These are phyloP conservation scores for Cystobasidium tubakii DNA, from an alignment of 768 basidiomycete genomes.

Conservation along the genomic window DNA sequence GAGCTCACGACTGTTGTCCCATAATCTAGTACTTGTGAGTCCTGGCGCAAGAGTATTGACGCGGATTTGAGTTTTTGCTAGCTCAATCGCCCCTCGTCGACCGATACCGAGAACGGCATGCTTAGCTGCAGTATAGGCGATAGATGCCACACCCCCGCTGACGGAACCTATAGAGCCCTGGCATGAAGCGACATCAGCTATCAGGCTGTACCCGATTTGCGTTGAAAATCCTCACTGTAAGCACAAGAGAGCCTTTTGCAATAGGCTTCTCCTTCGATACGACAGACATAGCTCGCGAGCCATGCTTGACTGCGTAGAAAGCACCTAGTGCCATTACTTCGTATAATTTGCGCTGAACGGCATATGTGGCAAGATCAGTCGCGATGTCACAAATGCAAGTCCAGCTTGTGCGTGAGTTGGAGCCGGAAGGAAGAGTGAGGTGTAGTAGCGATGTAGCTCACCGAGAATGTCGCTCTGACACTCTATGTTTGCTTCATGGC, in stretches of 20 bases:
- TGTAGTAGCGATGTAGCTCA: too few species aligned
- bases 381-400: too few species aligned
- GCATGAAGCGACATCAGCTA: background rate
- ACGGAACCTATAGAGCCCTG: slow-evolving; percentile 4
- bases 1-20: background rate
- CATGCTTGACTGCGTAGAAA: slow-evolving; percentile 8
- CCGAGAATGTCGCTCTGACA: too few species aligned
- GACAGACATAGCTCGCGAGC: slow-evolving; percentile 8
- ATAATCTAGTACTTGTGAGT: background rate
- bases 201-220: background rate
- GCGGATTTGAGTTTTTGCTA: background rate
- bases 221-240: background rate
- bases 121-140: slow-evolving; percentile 8
- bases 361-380: background rate
- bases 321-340: slow-evolving; percentile 9
- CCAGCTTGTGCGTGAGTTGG: background rate
- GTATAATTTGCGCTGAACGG: background rate
- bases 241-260: background rate
- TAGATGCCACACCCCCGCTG: background rate
- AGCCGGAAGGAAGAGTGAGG: too few species aligned
- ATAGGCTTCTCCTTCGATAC: background rate
- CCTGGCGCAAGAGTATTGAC: slow-evolving; percentile 7
- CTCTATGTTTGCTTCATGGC: too few species aligned
- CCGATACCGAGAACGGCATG: background rate
- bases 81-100: slow-evolving; percentile 4